Base-by-base conservation (phyloP, 192 early-diverging fungal genomes). In the Phycomyces blakesleeanus region DNA sequence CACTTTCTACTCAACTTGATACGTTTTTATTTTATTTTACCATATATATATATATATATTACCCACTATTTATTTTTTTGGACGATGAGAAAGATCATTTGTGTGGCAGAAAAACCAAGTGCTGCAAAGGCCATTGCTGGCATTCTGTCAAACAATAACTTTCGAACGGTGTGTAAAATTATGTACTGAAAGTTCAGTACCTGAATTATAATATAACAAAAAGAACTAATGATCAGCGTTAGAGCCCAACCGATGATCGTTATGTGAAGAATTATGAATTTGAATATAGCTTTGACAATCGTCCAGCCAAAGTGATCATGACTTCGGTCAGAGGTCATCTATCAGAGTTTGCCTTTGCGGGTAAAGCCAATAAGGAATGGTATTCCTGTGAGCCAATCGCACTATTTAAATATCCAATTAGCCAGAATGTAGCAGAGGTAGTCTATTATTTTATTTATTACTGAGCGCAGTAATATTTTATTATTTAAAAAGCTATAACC, bases 61-160 rank as follows among this genome's bases (percentile, higher is more conserved):
- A n/a, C n/a, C n/a, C n/a, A n/a, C 6, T 6, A 25, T 41, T 57
- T 42, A n/a, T 57, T 57, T 7, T 14, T 49, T 59, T 8, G 15
- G n/a, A 42, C 0, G 20, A 38, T 25, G 5, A 11, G 16, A n/a
- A 38, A 27, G 18, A 63, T 97, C 14, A 69, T 98, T n/a, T 96
- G 94, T 74, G 94, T 98, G 37, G 96, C 96, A 51, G 96, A 98
- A 67, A 98, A 98, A 75, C 91, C 91, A 54, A 89, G 88, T 52
- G 90, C 93, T 62, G 81, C 94, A 18, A 93, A 91, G 67, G 76
- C 84, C 18, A 81, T 97, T n/a, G 87, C 91, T 0, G 67, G 74
- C 34, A 87, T 96, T 41, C 82, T 98, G 5, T 85, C 89, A 1
- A 64, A 83, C 24, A 81, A 79, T 1, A 62, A 63, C n/a, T 76